A percentile compares a stretch with the other conserved stretches of the same genome.
Conservation (phyloP, 106 monocot species). For the Ottelia alismoides region DNA sequence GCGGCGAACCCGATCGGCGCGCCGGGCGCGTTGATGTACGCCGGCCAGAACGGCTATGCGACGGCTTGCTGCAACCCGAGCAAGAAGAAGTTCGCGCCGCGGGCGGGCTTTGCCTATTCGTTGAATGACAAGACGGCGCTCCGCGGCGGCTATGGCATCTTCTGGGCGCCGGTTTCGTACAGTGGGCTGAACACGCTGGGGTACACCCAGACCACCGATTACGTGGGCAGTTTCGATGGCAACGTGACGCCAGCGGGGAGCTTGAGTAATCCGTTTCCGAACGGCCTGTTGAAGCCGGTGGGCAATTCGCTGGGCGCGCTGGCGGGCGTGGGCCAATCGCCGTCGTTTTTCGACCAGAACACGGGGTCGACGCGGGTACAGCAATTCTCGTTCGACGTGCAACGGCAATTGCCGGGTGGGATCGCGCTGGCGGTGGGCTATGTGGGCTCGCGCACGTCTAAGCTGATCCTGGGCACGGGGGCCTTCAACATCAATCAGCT, state of each 20-base stretch:
- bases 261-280: not conserved
- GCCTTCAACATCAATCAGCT: too few relatives aligned
- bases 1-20: not conserved
- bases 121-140: not conserved
- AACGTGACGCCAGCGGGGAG: not conserved
- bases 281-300: too few relatives aligned
- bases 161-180: not conserved
- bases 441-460: not conserved
- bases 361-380: not conserved
- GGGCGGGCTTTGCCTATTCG: not conserved
- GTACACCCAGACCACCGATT: not conserved
- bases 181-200: too few relatives aligned
- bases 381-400: not conserved
- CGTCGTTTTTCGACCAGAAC: not conserved
- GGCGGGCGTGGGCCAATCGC: too few relatives aligned
- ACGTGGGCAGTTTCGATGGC: not conserved
- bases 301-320: not conserved
- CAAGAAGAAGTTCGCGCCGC: not conserved
- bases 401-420: not conserved
- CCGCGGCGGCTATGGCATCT: too few relatives aligned
- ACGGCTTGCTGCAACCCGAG: not conserved
- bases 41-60: not conserved
- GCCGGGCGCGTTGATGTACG: too few relatives aligned
- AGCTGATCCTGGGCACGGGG: too few relatives aligned
- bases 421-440: not conserved